Evolutionary conservation across 805 yeast species (phyloP).

Genomic region (Brettanomyces bruxellensis): DNA sequence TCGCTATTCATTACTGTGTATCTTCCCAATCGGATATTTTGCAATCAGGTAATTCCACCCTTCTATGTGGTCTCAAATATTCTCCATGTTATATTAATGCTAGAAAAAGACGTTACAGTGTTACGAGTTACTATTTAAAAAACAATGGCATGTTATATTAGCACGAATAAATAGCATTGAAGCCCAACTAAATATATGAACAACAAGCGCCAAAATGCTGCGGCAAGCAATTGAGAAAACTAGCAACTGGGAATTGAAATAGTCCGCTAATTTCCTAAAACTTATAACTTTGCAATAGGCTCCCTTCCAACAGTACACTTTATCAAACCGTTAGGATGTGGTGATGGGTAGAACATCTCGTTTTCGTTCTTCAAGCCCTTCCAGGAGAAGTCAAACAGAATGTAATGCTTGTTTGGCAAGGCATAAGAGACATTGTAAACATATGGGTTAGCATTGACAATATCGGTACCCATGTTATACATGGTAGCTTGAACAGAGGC

Average conservation of each 20-base stretch:
- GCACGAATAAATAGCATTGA: neutral
- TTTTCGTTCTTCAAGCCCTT: constrained; percentile 74
- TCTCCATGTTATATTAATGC: too few species aligned
- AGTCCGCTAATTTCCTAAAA: neutral
- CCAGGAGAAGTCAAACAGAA: constrained; percentile 74
- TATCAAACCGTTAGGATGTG: constrained; percentile 91
- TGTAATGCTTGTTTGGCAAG: constrained; percentile 89
- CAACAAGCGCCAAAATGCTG: neutral
- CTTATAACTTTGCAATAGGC: constrained; percentile 44
- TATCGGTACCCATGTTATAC: constrained; percentile 81
- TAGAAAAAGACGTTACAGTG: too few species aligned
- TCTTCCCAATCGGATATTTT: too few species aligned
- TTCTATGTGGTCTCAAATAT: too few species aligned
- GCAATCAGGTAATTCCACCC: too few species aligned
- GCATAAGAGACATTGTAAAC: constrained; percentile 61
- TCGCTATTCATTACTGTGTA: too few species aligned
- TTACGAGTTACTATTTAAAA: neutral
- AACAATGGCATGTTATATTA: neutral
- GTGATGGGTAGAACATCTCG: constrained; percentile 79
- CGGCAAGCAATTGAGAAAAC: too few species aligned
- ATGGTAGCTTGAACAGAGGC: constrained; percentile 96
- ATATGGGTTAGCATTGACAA: constrained; percentile 47
- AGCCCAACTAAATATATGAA: neutral
- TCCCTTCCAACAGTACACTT: constrained; percentile 76
- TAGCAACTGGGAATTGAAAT: neutral